A percentile compares a stretch with the other conserved stretches of the same genome.
Evolutionary conservation across 805 yeast genomes (phyloP).

Genomic region (Candida coquimbonensis): DNA sequence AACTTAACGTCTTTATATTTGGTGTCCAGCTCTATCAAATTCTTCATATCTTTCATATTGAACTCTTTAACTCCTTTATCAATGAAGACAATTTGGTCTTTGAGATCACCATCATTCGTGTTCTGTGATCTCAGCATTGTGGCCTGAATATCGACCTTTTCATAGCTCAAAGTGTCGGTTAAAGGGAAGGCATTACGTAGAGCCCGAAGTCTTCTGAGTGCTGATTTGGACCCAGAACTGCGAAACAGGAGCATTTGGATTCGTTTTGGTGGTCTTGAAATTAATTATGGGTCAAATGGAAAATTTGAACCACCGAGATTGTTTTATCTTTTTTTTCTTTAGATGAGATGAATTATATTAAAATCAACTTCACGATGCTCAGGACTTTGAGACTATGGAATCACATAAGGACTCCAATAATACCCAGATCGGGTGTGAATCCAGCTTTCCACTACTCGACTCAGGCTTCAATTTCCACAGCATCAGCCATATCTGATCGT

Average conservation of each 20-base stretch:
- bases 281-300: too few species aligned
- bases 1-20: constrained; percentile 6
- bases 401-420: too few species aligned
- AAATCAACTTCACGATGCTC: background rate
- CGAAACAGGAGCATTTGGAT: too few species aligned
- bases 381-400: too few species aligned
- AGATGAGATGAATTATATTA: background rate
- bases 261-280: too few species aligned
- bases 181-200: too few species aligned
- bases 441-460: background rate
- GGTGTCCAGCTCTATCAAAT: constrained; percentile 10
- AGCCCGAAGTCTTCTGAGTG: too few species aligned
- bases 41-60: constrained; percentile 12
- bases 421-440: too few species aligned
- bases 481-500: background rate
- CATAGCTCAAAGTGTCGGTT: too few species aligned
- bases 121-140: background rate
- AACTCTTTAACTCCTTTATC: constrained; percentile 13
- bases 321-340: too few species aligned
- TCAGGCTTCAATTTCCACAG: background rate
- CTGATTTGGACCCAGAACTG: too few species aligned
- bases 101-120: background rate
- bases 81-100: constrained; percentile 9
- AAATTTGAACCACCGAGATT: background rate
- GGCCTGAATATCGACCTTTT: background rate